Base-by-base conservation (phyloP, 441 rosid genomes). In the Manihot esculenta region DNA sequence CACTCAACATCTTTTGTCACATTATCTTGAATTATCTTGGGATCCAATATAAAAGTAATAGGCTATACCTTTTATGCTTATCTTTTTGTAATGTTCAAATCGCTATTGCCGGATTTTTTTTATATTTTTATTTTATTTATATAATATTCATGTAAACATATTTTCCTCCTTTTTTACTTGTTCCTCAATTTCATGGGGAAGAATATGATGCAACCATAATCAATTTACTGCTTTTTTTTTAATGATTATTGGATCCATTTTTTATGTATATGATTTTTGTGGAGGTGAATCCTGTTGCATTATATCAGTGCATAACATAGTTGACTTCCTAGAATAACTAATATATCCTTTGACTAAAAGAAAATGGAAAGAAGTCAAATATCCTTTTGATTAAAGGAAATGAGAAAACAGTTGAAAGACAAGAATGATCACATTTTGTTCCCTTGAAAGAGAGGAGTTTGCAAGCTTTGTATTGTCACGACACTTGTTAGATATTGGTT, bases 21-120 rank as follows among this genome's bases (percentile, higher is more conserved):
- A 63, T 20, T 45, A 26, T 74, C 62, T 33, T 68, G 33, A 62
- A 59, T 65, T 60, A n/a, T 15, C 38, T 68, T 48, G 42, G 23
- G 38, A 21, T 65, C 18, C 3, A 50, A 64, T 54, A 21, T 35
- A 54, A 23, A 53, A 60, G 54, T 13, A 57, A 48, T 13, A 42
- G 26, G 27, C 21, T 24, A 18, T 30, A 1, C 30, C 24, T 14
- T 26, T 62, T 63, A 41, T 20, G 24, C 38, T 62, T 13, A 53
- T 42, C 18, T 65, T 66, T 41, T 38, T 50, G 17, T 51, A 15
- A 21, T 13, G 38, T 30, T 23, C 23, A 24, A 61, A 50, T 23
- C 15, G 9, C 38, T 35, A 17, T 20, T 10, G 54, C 30, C 20
- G 57, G 42, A 62, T 47, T 20, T 6, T 9, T 57, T 24, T 45